Evolutionary conservation across 768 basidiomycete genomes (phyloP).

Genomic region (Russula ochroleuca): DNA sequence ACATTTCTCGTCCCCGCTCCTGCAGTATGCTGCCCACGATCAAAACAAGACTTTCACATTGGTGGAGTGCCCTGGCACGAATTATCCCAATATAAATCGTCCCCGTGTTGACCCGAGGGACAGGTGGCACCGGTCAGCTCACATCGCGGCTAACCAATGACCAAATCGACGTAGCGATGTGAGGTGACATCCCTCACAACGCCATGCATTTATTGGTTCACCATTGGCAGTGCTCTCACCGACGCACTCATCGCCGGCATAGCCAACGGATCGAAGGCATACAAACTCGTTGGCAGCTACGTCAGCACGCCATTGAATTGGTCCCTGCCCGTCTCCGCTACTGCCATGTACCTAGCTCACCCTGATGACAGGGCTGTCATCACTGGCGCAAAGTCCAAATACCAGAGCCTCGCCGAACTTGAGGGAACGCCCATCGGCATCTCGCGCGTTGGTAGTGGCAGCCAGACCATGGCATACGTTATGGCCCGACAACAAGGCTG

Average conservation of each 20-base stretch:
- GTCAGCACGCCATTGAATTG: conserved; percentile 87
- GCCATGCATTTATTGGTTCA: background rate
- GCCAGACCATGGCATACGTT: conserved; percentile 93
- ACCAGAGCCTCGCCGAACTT: conserved; percentile 66
- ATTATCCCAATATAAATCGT: background rate
- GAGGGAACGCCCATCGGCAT: conserved; percentile 84
- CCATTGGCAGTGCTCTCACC: conserved; percentile 65
- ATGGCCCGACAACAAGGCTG: conserved; percentile 89
- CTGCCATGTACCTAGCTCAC: background rate
- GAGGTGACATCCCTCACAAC: conserved; percentile 28
- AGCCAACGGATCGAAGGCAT: conserved; percentile 81
- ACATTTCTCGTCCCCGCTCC: conserved; percentile 89
- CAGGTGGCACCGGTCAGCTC: conserved; percentile 83
- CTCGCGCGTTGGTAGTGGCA: conserved; percentile 83
- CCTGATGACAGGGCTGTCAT: conserved; percentile 74
- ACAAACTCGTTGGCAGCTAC: conserved; percentile 90
- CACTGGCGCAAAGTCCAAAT: conserved; percentile 71
- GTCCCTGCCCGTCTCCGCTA: conserved; percentile 37
- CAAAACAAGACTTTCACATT: conserved; percentile 70
- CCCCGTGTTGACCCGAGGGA: background rate
- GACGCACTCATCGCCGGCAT: conserved; percentile 90
- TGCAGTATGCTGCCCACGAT: conserved; percentile 76
- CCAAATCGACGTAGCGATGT: conserved; percentile 84
- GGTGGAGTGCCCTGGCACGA: conserved; percentile 82
- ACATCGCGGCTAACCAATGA: conserved; percentile 69